Percentiles rank a stretch among this genome's conserved stretches.
phyloP scores from a whole-genome alignment of 2,329 filamentous ascomycete species.

The Fusarium sp. region DNA sequence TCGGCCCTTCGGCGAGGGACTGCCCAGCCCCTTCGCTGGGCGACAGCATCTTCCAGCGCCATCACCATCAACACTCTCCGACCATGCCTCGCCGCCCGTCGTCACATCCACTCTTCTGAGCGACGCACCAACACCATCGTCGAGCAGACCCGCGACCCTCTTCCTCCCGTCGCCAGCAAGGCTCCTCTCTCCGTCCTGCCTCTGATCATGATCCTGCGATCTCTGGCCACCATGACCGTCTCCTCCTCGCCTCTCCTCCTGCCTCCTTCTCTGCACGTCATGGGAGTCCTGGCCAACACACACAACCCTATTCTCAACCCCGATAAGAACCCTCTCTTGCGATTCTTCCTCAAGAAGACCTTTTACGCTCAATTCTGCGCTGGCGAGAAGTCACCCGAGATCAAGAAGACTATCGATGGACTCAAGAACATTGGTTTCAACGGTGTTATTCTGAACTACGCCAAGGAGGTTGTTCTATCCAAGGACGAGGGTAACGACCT shows the following conservation, averaged over 20 bases:
- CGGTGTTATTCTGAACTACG: constrained; percentile 87
- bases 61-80: constrained; percentile 35
- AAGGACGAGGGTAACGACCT: constrained; percentile 63
- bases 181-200: constrained; percentile 75
- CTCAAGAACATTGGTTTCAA: constrained; percentile 82
- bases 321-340: constrained; percentile 78
- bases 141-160: constrained; percentile 49
- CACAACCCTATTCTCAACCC: constrained; percentile 75
- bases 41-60: constrained; percentile 34
- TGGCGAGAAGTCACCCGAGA: constrained; percentile 77
- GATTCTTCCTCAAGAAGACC: constrained; percentile 78
- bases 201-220: constrained; percentile 73
- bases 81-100: constrained; percentile 42
- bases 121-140: constrained; percentile 52
- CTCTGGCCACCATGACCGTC: constrained; percentile 74
- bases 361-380: constrained; percentile 95
- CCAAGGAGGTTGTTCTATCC: constrained; percentile 80
- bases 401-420: constrained; percentile 70
- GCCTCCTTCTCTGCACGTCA: constrained; percentile 73
- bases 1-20: constrained; percentile 45
- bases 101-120: constrained; percentile 54
- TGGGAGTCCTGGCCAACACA: constrained; percentile 77
- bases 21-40: constrained; percentile 43
- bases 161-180: constrained; percentile 45
- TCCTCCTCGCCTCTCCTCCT: constrained; percentile 79